These are phyloP conservation scores for Tetrastigma voinierianum DNA, from an alignment of 164 flowering plant species.

Conservation along the genomic window DNA sequence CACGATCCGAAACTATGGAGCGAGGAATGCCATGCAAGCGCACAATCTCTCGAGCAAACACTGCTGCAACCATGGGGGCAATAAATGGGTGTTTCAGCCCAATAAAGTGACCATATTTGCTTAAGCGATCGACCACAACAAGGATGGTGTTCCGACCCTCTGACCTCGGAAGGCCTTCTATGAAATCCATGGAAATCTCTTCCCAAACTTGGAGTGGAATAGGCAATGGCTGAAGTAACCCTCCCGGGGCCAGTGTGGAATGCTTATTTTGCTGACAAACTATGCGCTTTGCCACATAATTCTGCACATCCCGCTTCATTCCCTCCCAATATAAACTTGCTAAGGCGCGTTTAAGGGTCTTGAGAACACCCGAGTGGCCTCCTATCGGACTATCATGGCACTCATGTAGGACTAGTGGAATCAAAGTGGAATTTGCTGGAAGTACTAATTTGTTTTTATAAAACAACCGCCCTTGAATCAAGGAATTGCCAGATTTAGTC, in stretches of 20 bases:
- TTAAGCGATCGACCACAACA: slow-evolving; percentile 11
- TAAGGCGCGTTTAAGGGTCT: background rate
- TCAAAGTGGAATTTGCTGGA: no score
- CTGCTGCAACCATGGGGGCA: background rate
- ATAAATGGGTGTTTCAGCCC: background rate
- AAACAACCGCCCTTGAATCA: no score
- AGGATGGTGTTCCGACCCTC: background rate
- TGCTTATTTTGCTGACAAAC: no score
- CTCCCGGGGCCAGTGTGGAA: no score
- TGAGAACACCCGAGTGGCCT: background rate
- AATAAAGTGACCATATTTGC: slow-evolving; percentile 11
- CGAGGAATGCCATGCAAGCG: slow-evolving; percentile 8
- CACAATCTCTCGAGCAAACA: background rate
- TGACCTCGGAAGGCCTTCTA: slow-evolving; percentile 2
- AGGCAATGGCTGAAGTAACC: slow-evolving; percentile 10
- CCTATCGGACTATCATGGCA: background rate
- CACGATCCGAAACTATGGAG: background rate
- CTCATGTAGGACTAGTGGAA: no score
- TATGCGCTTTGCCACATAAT: no score
- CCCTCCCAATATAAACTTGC: background rate
- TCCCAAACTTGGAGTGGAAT: background rate
- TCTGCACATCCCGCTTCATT: no score
- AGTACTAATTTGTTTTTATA: no score
- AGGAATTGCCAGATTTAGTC: no score
- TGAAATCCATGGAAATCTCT: slow-evolving; percentile 12